Evolutionary conservation across 768 basidiomycete species (phyloP).

Genomic region (Lactarius psammicola): DNA sequence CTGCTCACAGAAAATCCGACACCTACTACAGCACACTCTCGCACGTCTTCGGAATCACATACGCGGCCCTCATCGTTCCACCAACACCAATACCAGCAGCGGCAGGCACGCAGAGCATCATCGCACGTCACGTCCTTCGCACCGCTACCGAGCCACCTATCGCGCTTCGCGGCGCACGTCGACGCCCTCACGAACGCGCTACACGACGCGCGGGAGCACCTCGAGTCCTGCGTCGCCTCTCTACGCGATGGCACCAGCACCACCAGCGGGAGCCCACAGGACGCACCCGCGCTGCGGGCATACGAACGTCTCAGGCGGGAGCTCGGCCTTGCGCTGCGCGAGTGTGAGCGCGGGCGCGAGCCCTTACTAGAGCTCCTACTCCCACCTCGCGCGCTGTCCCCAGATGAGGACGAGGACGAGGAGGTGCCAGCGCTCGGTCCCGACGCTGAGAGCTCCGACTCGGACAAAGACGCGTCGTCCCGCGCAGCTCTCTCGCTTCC

Average conservation of each 20-base stretch:
- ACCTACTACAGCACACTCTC: slow-evolving; percentile 26
- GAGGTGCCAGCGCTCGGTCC: slow-evolving; percentile 46
- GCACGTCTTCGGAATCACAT: slow-evolving; percentile 8
- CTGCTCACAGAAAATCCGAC: slow-evolving; percentile 53
- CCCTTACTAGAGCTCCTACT: slow-evolving; percentile 56
- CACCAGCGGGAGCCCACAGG: slow-evolving; percentile 21
- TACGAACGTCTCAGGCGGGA: slow-evolving; percentile 77
- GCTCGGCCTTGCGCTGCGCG: slow-evolving; percentile 72
- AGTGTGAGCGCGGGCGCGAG: slow-evolving; percentile 78
- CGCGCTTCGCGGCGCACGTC: slow-evolving; percentile 71
- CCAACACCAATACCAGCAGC: background rate
- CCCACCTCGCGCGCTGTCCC: slow-evolving; percentile 40
- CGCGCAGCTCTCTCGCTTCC: slow-evolving; percentile 29
- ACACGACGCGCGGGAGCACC: slow-evolving; percentile 65
- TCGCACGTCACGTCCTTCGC: slow-evolving; percentile 54
- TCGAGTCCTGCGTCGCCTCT: slow-evolving; percentile 59
- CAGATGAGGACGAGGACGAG: slow-evolving; percentile 45
- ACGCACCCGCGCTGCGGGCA: slow-evolving; percentile 53
- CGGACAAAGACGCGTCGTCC: slow-evolving; percentile 43
- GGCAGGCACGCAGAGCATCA: slow-evolving; percentile 26
- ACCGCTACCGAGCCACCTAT: slow-evolving; percentile 66
- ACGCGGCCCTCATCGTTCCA: background rate
- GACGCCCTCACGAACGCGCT: slow-evolving; percentile 66
- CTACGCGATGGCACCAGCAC: slow-evolving; percentile 42
- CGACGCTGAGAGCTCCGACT: slow-evolving; percentile 54